Conservation (phyloP, 768 basidiomycete genomes). For the Suillus lakei region DNA sequence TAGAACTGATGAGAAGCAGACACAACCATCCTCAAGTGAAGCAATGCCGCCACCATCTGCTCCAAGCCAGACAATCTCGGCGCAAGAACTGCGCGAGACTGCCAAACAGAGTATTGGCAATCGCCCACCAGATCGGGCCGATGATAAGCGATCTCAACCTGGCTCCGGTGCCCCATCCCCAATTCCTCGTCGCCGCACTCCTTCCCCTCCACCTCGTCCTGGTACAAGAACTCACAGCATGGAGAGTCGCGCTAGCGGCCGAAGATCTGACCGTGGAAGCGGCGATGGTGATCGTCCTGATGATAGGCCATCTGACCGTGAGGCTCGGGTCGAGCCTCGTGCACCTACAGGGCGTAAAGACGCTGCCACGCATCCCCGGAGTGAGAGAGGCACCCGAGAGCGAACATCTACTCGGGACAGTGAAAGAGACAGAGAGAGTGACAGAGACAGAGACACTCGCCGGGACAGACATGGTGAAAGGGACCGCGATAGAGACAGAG, state of each 20-base stretch:
- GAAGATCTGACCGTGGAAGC: constrained; percentile 56
- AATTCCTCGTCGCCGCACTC: constrained; percentile 59
- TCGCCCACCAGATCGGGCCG: constrained; percentile 41
- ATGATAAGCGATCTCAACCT: constrained; percentile 53
- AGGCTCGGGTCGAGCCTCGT: constrained; percentile 49
- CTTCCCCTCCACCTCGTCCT: constrained; percentile 67
- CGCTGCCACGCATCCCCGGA: constrained; percentile 56
- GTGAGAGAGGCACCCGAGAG: constrained; percentile 52
- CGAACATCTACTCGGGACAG: constrained; percentile 40
- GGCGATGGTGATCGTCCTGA: constrained; percentile 51
- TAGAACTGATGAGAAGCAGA: constrained; percentile 44
- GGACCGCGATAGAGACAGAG: constrained; percentile 50
- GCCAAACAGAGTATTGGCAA: constrained; percentile 67
- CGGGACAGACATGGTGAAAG: constrained; percentile 51
- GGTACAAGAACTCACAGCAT: constrained; percentile 72
- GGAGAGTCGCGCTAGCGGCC: constrained; percentile 76
- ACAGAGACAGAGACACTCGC: constrained; percentile 53
- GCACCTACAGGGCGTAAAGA: constrained; percentile 50
- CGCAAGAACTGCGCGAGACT: constrained; percentile 80
- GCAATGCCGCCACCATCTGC: constrained; percentile 79
- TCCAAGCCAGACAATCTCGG: constrained; percentile 79
- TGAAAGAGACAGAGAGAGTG: constrained; percentile 48
- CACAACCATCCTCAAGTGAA: constrained; percentile 34
- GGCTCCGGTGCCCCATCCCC: constrained; percentile 61
- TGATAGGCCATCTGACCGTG: constrained; percentile 59